Conservation (phyloP, 768 basidiomycete species). For the Leucosporidium creatinivorum region DNA sequence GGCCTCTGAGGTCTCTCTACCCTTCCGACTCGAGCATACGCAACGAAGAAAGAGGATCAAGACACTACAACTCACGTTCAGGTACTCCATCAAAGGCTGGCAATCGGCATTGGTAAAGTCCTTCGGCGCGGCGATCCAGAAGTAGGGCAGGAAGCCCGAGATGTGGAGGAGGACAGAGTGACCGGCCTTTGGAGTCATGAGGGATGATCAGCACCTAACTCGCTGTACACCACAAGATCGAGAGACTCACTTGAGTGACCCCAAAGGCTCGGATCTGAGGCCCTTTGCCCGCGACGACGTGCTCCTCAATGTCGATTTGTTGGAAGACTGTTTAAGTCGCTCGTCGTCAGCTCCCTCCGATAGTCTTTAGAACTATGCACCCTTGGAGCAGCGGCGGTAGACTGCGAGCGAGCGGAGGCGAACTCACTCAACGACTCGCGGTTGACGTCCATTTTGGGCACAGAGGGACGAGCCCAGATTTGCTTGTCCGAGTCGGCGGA, state of each 20-base stretch:
- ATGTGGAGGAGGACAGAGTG: conserved; percentile 83
- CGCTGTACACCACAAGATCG: background rate
- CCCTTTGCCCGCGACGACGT: conserved; percentile 50
- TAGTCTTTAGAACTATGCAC: too few relatives aligned
- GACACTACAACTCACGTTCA: conserved; percentile 57
- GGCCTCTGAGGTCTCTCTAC: too few relatives aligned
- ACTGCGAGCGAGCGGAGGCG: too few relatives aligned
- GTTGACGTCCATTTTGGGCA: conserved; percentile 18
- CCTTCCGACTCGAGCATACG: too few relatives aligned
- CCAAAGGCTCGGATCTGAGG: conserved; percentile 67
- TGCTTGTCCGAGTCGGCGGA: conserved; percentile 16
- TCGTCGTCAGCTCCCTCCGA: conserved; percentile 45
- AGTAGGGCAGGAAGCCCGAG: conserved; percentile 80
- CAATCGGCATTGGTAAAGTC: conserved; percentile 69
- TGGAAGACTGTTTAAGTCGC: conserved; percentile 72
- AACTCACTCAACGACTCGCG: conserved; percentile 26
- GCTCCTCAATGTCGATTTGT: conserved; percentile 85
- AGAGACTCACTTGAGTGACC: conserved; percentile 63
- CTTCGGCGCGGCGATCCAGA: conserved; percentile 78
- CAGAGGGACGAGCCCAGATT: conserved; percentile 20
- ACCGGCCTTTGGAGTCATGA: conserved; percentile 52
- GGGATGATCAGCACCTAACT: background rate
- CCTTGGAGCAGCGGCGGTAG: too few relatives aligned
- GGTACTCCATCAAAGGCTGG: conserved; percentile 54
- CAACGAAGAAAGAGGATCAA: background rate